Percentiles rank a stretch among this genome's conserved stretches.
phyloP scores from a whole-genome alignment of 2,329 filamentous ascomycete species.

The Pseudopyrenochaeta lycopersici region DNA sequence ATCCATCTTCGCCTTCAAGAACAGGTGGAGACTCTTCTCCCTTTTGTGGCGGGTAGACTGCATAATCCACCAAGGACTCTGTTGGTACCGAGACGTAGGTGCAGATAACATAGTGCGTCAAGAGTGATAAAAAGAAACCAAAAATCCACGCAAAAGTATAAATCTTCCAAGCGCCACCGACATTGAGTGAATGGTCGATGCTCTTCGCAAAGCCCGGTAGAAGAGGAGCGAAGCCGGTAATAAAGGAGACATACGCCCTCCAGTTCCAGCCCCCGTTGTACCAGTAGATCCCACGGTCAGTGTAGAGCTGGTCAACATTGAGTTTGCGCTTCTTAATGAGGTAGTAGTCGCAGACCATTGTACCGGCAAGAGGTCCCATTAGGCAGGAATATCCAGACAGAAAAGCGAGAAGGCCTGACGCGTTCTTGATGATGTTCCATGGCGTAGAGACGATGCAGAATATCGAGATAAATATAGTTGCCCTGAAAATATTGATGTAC shows the following conservation, averaged over 20 bases:
- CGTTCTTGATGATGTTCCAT: slow-evolving; percentile 51
- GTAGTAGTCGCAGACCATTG: slow-evolving; percentile 48
- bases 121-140: slow-evolving; percentile 48
- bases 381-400: slow-evolving; percentile 48
- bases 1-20: slow-evolving; percentile 32
- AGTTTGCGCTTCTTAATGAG: slow-evolving; percentile 47
- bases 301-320: slow-evolving; percentile 45
- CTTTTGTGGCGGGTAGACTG: slow-evolving; percentile 49
- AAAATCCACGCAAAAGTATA: slow-evolving; percentile 56
- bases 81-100: slow-evolving; percentile 50
- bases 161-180: slow-evolving; percentile 53
- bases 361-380: slow-evolving; percentile 48
- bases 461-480: slow-evolving; percentile 44
- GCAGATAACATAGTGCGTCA: slow-evolving; percentile 52
- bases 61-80: slow-evolving; percentile 44
- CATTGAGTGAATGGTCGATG: slow-evolving; percentile 47
- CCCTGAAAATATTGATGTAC: slow-evolving; percentile 49
- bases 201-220: slow-evolving; percentile 52
- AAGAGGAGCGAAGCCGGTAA: slow-evolving; percentile 44
- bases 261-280: slow-evolving; percentile 46
- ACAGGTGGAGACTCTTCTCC: slow-evolving; percentile 32
- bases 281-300: slow-evolving; percentile 43
- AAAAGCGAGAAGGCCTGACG: slow-evolving; percentile 44
- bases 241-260: slow-evolving; percentile 44
- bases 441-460: slow-evolving; percentile 47